Evolutionary conservation across 2,329 filamentous ascomycete species (phyloP).

Genomic region (Gaeumannomyces sp.): DNA sequence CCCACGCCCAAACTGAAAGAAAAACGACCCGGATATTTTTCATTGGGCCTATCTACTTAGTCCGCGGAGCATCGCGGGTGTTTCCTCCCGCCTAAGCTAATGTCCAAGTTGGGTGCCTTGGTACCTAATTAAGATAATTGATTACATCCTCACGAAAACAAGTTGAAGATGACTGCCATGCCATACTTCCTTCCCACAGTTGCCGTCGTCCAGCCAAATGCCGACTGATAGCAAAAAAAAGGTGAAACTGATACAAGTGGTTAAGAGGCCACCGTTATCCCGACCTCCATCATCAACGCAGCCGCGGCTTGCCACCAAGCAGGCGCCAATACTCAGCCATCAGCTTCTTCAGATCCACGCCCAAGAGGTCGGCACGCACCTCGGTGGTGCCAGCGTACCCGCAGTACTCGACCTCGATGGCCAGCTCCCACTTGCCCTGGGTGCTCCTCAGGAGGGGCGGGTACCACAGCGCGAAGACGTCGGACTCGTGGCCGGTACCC

Average conservation of each 20-base stretch:
- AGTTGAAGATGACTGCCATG: background rate
- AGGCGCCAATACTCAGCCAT: slow-evolving; percentile 6
- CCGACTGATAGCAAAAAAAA: too few relatives aligned
- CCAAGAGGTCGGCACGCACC: background rate
- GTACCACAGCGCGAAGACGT: slow-evolving; percentile 1
- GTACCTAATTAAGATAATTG: background rate
- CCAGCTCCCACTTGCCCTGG: background rate
- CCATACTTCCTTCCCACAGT: background rate
- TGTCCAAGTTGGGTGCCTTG: background rate
- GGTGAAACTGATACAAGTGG: too few relatives aligned
- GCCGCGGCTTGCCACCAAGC: slow-evolving; percentile 1
- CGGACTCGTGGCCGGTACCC: slow-evolving; percentile 1
- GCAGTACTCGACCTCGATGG: slow-evolving; percentile 7
- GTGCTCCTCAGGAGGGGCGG: background rate
- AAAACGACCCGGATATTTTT: slow-evolving; percentile 40
- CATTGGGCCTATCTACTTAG: slow-evolving; percentile 39
- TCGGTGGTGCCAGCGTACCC: slow-evolving; percentile 1
- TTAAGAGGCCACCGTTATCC: too few relatives aligned
- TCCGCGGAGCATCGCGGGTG: slow-evolving; percentile 16
- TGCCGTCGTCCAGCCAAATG: too few relatives aligned
- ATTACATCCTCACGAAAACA: background rate
- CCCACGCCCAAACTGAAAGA: slow-evolving; percentile 32
- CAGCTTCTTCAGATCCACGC: background rate
- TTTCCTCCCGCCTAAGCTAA: background rate
- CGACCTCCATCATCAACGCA: background rate